phyloP scores from a whole-genome alignment of 441 rosid species.

The Gossypium gossypioides region DNA sequence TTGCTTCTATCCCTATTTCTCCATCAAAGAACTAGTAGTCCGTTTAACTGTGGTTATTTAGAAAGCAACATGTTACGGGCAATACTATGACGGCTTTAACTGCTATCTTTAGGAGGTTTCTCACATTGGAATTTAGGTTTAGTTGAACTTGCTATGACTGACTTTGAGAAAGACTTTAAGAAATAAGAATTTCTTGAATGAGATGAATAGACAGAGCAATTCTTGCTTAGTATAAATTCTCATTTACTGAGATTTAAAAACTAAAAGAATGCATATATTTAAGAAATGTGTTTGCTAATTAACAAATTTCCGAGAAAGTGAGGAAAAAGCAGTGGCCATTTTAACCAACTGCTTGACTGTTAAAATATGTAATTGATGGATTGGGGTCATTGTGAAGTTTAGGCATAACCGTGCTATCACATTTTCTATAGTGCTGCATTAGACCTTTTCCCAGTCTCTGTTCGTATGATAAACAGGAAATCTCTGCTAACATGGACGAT shows the following conservation, averaged over 20 bases:
- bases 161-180: slow-evolving; percentile 1
- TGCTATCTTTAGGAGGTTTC: neutral
- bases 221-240: neutral
- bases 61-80: neutral
- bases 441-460: neutral
- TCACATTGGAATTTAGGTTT: neutral
- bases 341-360: neutral
- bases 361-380: neutral
- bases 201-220: neutral
- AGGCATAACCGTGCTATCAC: neutral
- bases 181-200: neutral
- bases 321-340: neutral
- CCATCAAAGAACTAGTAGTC: neutral
- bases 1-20: neutral
- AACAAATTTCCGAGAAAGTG: neutral
- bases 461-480: neutral
- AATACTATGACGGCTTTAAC: neutral
- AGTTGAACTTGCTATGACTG: neutral
- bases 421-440: neutral
- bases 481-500: neutral
- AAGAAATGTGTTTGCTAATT: neutral
- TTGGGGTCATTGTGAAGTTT: neutral
- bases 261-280: neutral
- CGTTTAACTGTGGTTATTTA: neutral
- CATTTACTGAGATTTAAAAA: neutral